phyloP scores from a whole-genome alignment of 208 protist species.

The Leishmania major region DNA sequence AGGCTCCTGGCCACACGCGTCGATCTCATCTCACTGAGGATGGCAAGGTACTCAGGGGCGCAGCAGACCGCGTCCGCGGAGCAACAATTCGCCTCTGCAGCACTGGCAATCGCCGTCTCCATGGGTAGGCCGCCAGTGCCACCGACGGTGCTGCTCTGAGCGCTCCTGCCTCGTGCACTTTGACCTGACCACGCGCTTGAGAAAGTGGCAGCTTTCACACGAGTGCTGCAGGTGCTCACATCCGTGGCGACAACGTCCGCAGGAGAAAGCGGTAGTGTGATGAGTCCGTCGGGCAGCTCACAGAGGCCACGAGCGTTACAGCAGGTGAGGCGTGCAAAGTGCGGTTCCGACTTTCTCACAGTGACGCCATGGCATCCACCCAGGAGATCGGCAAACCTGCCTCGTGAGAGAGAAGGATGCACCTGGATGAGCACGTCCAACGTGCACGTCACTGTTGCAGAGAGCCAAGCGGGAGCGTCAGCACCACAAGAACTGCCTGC shows the following conservation, averaged over 20 bases:
- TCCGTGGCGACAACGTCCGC: conserved; percentile 12
- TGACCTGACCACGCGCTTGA: background rate
- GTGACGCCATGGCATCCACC: conserved; percentile 13
- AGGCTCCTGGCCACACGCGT: conserved; percentile 9
- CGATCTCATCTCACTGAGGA: background rate
- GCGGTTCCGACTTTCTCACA: background rate
- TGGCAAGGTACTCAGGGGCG: background rate
- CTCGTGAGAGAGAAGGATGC: background rate
- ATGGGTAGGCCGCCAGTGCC: background rate
- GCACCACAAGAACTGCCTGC: background rate
- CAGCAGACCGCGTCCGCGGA: background rate
- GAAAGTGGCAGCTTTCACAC: background rate
- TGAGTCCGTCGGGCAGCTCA: background rate
- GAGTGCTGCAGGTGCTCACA: conserved; percentile 22
- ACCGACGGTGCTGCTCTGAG: background rate
- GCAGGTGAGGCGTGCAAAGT: conserved; percentile 15
- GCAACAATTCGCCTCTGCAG: background rate
- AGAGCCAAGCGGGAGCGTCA: conserved; percentile 19
- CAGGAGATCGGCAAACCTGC: conserved; percentile 2
- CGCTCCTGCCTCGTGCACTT: background rate
- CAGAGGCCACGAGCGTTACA: background rate
- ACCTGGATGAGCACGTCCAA: conserved; percentile 17
- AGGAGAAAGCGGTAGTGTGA: conserved; percentile 8
- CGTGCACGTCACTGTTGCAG: conserved; percentile 18
- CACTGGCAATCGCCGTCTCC: background rate